Percentiles rank a stretch among this genome's conserved stretches.
These are phyloP conservation scores for Hylodesmum podocarpum DNA, from an alignment of 306 rosid species.

Conservation along the genomic window DNA sequence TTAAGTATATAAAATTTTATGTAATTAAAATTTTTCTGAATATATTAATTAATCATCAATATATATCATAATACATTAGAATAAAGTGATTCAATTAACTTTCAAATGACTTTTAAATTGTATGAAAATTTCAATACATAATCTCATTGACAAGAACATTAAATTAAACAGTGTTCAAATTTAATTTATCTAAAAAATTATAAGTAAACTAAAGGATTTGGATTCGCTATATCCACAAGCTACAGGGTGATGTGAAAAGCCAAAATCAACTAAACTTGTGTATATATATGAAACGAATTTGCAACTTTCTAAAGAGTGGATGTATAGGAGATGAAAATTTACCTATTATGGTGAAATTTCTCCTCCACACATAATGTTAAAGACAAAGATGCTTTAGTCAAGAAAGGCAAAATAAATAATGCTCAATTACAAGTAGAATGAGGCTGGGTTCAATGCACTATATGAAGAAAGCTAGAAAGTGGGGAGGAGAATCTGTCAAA, in stretches of 20 bases:
- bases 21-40: too few relatives aligned
- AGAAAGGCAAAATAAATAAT: not conserved
- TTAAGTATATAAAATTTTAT: too few relatives aligned
- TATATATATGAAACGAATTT: not conserved
- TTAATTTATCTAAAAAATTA: too few relatives aligned
- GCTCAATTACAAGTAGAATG: not conserved
- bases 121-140: too few relatives aligned
- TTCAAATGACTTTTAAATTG: too few relatives aligned
- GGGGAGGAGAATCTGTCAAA: conserved; percentile 4
- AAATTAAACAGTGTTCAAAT: too few relatives aligned
- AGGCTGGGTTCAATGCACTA: conserved; percentile 18
- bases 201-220: too few relatives aligned
- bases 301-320: not conserved
- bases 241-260: not conserved
- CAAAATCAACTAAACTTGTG: not conserved
- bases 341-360: not conserved
- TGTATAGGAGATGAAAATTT: not conserved
- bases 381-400: not conserved
- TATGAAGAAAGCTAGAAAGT: conserved; percentile 14
- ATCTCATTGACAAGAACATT: too few relatives aligned
- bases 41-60: too few relatives aligned
- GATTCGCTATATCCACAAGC: not conserved
- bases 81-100: too few relatives aligned
- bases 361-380: not conserved
- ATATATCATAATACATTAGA: too few relatives aligned